These are phyloP conservation scores for Immersiporthe knoxdaviesiana DNA, from an alignment of 2,329 filamentous ascomycete species.

Conservation along the genomic window DNA sequence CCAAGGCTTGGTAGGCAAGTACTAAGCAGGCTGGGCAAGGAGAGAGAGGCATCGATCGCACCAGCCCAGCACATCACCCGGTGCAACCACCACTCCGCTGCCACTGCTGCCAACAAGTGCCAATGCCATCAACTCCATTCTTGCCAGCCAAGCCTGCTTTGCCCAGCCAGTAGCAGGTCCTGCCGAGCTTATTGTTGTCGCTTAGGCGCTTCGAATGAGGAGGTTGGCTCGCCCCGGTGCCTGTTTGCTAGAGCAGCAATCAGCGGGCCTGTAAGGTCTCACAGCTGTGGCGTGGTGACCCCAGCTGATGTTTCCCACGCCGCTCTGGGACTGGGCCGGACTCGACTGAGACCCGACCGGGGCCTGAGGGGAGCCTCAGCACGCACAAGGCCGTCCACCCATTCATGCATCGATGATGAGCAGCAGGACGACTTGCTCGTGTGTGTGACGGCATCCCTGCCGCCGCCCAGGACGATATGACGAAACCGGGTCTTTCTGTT, in stretches of 20 bases:
- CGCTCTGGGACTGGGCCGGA: background rate
- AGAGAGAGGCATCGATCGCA: too few relatives aligned
- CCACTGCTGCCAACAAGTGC: background rate
- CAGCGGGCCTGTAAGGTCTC: background rate
- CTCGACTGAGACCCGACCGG: background rate
- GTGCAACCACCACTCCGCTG: too few relatives aligned
- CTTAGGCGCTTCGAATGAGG: background rate
- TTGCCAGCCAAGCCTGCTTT: background rate
- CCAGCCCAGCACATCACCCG: too few relatives aligned
- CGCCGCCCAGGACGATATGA: background rate
- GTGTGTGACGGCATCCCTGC: background rate
- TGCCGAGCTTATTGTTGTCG: background rate
- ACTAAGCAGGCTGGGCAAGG: background rate
- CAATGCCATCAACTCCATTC: background rate
- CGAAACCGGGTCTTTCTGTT: background rate
- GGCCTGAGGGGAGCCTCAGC: background rate
- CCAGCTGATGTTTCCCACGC: background rate
- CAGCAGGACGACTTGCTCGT: background rate
- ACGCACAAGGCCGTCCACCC: background rate
- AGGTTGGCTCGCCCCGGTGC: background rate
- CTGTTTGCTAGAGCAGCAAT: constrained; percentile 1
- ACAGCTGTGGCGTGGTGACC: background rate
- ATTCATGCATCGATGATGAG: background rate
- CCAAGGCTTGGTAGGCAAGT: too few relatives aligned
- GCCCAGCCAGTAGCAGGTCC: too few relatives aligned